phyloP scores from a whole-genome alignment of 1,139 yeast genomes.

The Saccharomyces pastorianus region DNA sequence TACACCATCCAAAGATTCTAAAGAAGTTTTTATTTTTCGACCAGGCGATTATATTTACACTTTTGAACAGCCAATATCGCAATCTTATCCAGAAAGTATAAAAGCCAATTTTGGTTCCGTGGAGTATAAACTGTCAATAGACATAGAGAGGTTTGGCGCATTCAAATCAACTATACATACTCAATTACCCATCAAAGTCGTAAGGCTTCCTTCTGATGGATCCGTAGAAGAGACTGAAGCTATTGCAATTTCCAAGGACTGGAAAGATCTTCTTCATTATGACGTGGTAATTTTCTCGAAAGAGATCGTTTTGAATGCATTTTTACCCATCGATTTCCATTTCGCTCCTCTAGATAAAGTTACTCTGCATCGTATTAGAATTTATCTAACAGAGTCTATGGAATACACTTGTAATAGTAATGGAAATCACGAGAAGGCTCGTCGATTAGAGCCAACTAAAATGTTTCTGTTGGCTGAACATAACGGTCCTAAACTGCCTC shows the following conservation, averaged over 20 bases:
- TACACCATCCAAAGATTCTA: neutral
- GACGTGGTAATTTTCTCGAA: constrained; percentile 85
- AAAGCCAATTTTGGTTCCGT: constrained; percentile 74
- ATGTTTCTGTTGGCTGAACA: constrained; percentile 74
- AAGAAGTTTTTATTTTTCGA: constrained; percentile 9
- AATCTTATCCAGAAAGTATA: constrained; percentile 74
- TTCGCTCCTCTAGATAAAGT: constrained; percentile 82
- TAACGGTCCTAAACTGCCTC: constrained; percentile 42
- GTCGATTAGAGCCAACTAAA: constrained; percentile 76
- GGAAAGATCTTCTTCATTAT: constrained; percentile 87
- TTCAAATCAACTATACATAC: constrained; percentile 65
- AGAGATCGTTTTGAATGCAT: constrained; percentile 71
- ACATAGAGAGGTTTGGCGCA: constrained; percentile 67
- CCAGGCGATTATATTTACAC: constrained; percentile 88
- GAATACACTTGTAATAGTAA: constrained; percentile 62
- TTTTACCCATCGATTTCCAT: constrained; percentile 73
- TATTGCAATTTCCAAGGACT: constrained; percentile 74
- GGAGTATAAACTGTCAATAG: constrained; percentile 56
- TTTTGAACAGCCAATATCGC: constrained; percentile 80
- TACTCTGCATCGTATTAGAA: constrained; percentile 71
- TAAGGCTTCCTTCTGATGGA: constrained; percentile 66
- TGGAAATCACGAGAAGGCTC: constrained; percentile 62
- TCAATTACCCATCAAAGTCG: constrained; percentile 50
- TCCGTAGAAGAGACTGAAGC: constrained; percentile 87
- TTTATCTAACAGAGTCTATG: constrained; percentile 75